phyloP scores from a whole-genome alignment of 1,284 basidiomycete genomes.

The Puccinia sorghi region DNA sequence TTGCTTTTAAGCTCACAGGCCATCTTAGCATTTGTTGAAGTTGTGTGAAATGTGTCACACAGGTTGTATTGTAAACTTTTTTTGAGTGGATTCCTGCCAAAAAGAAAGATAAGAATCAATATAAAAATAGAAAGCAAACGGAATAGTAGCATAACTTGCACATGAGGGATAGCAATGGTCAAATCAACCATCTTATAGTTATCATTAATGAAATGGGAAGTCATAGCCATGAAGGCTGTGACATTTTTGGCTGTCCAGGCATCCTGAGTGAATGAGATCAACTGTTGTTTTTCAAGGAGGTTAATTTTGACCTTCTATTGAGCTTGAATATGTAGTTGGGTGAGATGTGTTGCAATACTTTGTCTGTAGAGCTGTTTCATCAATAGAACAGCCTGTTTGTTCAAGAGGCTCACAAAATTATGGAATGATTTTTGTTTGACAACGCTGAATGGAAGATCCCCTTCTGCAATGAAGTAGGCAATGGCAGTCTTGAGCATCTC shows the following conservation, averaged over 20 bases:
- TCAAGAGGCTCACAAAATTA: too few relatives aligned
- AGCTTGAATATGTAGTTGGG: not conserved
- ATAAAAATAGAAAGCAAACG: not conserved
- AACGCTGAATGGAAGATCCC: too few relatives aligned
- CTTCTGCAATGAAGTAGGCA: too few relatives aligned
- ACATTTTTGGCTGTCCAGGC: conserved; percentile 13
- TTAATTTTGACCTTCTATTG: not conserved
- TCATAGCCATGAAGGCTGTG: conserved; percentile 14
- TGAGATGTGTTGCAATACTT: too few relatives aligned
- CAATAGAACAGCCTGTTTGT: too few relatives aligned
- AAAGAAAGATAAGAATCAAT: not conserved
- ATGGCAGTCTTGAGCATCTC: too few relatives aligned
- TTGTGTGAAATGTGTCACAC: conserved; percentile 5
- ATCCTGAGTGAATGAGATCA: not conserved
- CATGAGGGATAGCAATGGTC: not conserved
- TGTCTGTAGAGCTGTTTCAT: too few relatives aligned
- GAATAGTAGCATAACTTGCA: too few relatives aligned
- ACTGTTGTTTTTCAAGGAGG: not conserved
- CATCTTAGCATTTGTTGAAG: not conserved
- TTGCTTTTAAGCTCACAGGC: not conserved
- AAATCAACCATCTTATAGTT: conserved; percentile 13
- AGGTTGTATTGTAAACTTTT: not conserved
- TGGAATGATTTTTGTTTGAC: too few relatives aligned
- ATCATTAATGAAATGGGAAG: conserved; percentile 16
- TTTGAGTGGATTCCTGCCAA: not conserved